Base-by-base conservation (phyloP, 2,329 filamentous ascomycete genomes). In the Cryphonectria japonica region DNA sequence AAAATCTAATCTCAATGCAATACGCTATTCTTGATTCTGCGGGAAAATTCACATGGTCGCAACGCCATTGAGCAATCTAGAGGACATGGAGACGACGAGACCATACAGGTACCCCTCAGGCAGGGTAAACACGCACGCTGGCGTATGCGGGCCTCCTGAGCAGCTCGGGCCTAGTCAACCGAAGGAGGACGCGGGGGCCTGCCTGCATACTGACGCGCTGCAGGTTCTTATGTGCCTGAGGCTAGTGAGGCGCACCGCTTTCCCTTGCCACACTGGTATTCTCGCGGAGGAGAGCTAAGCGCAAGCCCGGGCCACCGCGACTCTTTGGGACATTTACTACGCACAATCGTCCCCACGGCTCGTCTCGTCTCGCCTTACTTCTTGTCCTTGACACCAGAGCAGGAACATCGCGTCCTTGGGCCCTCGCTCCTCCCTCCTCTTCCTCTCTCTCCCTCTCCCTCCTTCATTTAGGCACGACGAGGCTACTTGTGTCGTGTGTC, bases 401-500 rank as follows among this genome's bases (percentile, higher is more conserved):
- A 66, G 29, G 29, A n/a, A 29, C 22, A 19, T 67, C 52, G 50
- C 50, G 37, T 46, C 50, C 26, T 19, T 37, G 6, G 13, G 32
- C 43, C 37, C 39, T n/a, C 37, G 3, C 14, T 19, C 43, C 43
- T 6, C 16, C 16, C 43, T 14, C 19, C 43, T 14, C 14, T 46
- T 34, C 34, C 19, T 22, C 43, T 46, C 19, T 46, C 43, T 22
- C 43, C 16, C 14, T 46, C 19, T 46, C 43, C 5, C 19, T 22
- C 43, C 14, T 46, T 50, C 5, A 34, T 66, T 26, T 64, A 46
- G 41, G 16, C 32, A 19, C 32, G 64, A 64, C 59, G 61, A 52
- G 62, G 57, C 66, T 52, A 34, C 54, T 62, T 54, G 63, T 71
- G 68, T 62, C 67, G 67, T 34, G 59, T 71, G 60, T 61, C 61